Conservation (phyloP, 352 stramenopile genomes). For the Globisporangium polare region DNA sequence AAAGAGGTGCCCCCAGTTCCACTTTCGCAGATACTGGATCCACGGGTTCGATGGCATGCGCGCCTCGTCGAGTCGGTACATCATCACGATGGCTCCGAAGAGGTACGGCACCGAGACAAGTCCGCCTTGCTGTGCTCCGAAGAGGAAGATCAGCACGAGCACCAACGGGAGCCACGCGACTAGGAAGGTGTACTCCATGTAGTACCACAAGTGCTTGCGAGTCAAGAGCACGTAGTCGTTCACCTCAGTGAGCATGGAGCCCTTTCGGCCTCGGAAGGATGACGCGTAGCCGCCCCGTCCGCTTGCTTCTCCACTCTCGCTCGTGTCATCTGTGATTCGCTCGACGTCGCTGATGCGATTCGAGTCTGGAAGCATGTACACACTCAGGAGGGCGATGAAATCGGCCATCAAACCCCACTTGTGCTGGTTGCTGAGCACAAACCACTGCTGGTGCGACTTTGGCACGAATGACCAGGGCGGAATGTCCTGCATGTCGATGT, state of each 20-base stretch:
- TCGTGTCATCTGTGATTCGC: conserved; percentile 10
- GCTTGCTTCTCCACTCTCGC: neutral
- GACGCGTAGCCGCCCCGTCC: neutral
- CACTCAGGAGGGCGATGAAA: conserved; percentile 61
- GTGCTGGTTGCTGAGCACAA: conserved; percentile 62
- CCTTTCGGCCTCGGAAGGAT: conserved; percentile 10
- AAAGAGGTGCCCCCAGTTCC: conserved; percentile 83
- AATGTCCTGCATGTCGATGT: conserved; percentile 53
- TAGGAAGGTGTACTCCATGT: conserved; percentile 60
- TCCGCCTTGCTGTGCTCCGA: conserved; percentile 63
- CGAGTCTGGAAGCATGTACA: conserved; percentile 68
- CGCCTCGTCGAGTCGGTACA: conserved; percentile 74
- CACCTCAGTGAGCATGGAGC: conserved; percentile 17
- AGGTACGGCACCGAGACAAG: conserved; percentile 76
- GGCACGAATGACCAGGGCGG: conserved; percentile 56
- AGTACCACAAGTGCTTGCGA: conserved; percentile 65
- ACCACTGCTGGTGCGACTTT: conserved; percentile 57
- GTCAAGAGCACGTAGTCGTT: conserved; percentile 57
- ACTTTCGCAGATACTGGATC: conserved; percentile 75
- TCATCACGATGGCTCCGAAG: conserved; percentile 59
- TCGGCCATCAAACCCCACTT: conserved; percentile 77
- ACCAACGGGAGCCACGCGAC: conserved; percentile 63
- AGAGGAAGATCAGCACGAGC: conserved; percentile 70
- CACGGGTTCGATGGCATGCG: conserved; percentile 49
- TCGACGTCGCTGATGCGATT: conserved; percentile 25